These are phyloP conservation scores for Globisporangium echinulatum DNA, from an alignment of 352 stramenopile genomes.

Conservation along the genomic window DNA sequence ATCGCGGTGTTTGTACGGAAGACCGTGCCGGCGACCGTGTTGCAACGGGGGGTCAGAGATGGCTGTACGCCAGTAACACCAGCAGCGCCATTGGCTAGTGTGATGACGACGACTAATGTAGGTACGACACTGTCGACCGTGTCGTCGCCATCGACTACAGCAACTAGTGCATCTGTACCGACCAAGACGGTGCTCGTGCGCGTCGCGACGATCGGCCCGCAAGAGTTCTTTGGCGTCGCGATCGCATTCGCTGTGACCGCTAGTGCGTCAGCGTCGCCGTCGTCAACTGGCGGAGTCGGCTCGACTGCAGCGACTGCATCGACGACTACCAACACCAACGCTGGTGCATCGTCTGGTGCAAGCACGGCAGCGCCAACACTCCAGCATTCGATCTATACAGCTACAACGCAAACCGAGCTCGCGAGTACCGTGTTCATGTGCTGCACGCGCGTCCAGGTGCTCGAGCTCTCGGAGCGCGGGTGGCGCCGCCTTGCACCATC, in stretches of 20 bases:
- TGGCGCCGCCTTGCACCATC: slow-evolving; percentile 44
- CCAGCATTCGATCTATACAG: background rate
- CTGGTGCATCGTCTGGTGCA: background rate
- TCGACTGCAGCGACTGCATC: slow-evolving; percentile 1
- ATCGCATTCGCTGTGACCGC: slow-evolving; percentile 32
- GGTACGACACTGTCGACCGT: background rate
- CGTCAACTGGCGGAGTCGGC: too few species aligned
- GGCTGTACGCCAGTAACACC: too few species aligned
- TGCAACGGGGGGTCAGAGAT: too few species aligned
- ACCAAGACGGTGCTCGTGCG: slow-evolving; percentile 36
- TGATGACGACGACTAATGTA: slow-evolving; percentile 1
- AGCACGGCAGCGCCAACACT: background rate
- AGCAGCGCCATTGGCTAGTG: too few species aligned
- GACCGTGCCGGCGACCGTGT: slow-evolving; percentile 9
- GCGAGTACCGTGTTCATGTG: slow-evolving; percentile 53
- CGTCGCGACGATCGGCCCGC: slow-evolving; percentile 62
- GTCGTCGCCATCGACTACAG: background rate
- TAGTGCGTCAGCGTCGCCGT: background rate
- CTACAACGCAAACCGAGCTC: slow-evolving; percentile 17
- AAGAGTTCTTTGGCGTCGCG: slow-evolving; percentile 59
- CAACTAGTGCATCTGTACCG: background rate
- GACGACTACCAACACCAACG: background rate
- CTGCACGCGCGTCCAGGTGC: slow-evolving; percentile 42
- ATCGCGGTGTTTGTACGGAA: slow-evolving; percentile 54
- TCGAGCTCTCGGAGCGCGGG: slow-evolving; percentile 58